Evolutionary conservation across 2,329 filamentous ascomycete species (phyloP).

Genomic region (Lecanosticta acicola): DNA sequence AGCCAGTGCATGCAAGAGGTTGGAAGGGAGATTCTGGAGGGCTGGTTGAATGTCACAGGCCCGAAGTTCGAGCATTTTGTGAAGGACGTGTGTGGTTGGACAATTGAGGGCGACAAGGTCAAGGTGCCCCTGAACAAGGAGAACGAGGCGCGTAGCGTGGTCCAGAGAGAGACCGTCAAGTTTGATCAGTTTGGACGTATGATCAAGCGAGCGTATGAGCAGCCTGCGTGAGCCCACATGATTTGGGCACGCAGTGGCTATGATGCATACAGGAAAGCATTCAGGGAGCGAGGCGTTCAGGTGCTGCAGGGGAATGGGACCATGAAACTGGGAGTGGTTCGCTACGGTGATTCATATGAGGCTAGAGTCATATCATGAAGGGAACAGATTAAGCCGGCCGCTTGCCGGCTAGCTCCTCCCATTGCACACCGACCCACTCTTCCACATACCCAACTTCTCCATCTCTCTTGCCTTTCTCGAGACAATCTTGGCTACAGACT

Average conservation of each 20-base stretch:
- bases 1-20: constrained; percentile 81
- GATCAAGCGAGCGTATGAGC: constrained; percentile 79
- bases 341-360: background rate
- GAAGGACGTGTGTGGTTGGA: constrained; percentile 66
- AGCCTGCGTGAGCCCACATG: constrained; percentile 54
- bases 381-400: constrained; percentile 2
- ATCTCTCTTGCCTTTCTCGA: constrained; percentile 50
- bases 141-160: constrained; percentile 92
- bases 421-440: constrained; percentile 97
- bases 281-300: constrained; percentile 8
- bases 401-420: constrained; percentile 63
- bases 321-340: background rate
- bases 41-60: constrained; percentile 45
- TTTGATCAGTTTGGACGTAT: constrained; percentile 79
- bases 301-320: background rate
- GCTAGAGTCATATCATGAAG: background rate
- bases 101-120: constrained; percentile 61
- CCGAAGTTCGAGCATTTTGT: constrained; percentile 47
- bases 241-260: background rate
- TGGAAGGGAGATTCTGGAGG: constrained; percentile 42
- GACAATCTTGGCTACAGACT: constrained; percentile 77
- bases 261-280: constrained; percentile 7
- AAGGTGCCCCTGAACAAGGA: constrained; percentile 88
- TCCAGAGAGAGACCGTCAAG: constrained; percentile 92
- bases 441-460: constrained; percentile 74